Evolutionary conservation across 495 filamentous ascomycete genomes (phyloP).

Genomic region (Neurospora sp.): DNA sequence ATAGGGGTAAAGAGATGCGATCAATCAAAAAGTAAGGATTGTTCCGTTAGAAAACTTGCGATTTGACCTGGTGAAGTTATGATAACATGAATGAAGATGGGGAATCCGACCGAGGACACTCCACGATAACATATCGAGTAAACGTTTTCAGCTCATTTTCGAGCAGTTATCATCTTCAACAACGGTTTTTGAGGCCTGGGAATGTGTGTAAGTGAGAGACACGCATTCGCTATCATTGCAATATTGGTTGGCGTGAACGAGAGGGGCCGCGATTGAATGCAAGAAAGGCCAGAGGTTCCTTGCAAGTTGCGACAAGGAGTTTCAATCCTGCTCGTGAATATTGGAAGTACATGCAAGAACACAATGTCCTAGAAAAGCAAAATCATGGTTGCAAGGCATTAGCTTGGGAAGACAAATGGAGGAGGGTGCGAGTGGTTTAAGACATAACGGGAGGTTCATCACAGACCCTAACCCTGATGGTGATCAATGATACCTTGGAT

Average conservation of each 20-base stretch:
- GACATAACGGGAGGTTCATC: background rate
- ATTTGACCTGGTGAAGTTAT: background rate
- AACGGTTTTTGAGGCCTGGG: background rate
- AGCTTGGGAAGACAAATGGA: background rate
- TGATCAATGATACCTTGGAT: background rate
- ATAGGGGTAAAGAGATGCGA: background rate
- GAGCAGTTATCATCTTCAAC: background rate
- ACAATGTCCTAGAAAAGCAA: background rate
- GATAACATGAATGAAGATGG: background rate
- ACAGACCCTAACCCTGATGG: background rate
- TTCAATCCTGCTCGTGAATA: background rate
- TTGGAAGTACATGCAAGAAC: background rate
- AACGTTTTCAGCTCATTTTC: background rate
- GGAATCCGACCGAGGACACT: constrained; percentile 1
- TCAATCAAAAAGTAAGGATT: background rate
- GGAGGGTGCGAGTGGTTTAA: background rate
- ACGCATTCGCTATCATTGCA: background rate
- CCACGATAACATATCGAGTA: background rate
- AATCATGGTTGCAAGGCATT: background rate
- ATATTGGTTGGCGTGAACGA: background rate
- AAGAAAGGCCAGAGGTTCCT: background rate
- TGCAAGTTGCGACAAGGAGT: background rate
- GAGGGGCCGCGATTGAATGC: background rate
- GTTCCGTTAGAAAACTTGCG: background rate
- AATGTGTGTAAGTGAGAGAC: background rate